Conservation (phyloP, 495 filamentous ascomycete genomes). For the Clavariopsis aquatica region DNA sequence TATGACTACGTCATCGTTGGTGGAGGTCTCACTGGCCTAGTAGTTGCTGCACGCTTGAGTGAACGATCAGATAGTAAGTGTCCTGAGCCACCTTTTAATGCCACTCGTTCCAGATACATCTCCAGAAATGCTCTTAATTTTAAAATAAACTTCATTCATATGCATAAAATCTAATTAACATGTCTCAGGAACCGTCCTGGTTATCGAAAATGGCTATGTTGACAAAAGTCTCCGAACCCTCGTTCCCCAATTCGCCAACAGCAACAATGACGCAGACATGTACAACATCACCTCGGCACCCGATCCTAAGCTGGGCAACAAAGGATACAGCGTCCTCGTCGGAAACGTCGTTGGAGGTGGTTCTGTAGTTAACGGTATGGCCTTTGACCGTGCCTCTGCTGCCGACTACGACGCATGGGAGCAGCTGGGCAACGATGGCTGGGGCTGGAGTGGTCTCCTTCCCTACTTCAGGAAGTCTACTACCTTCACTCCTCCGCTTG, state of each 20-base stretch:
- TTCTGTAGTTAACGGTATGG: conserved; percentile 49
- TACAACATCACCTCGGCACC: conserved; percentile 17
- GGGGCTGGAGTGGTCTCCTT: conserved; percentile 40
- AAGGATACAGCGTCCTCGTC: neutral
- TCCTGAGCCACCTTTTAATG: neutral
- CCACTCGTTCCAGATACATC: too few relatives aligned
- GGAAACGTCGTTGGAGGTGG: conserved; percentile 49
- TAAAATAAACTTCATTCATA: too few relatives aligned
- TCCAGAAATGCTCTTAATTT: too few relatives aligned
- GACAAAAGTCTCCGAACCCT: conserved; percentile 5
- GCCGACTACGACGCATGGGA: conserved; percentile 40
- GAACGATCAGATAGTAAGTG: conserved; percentile 33
- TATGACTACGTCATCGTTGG: conserved; percentile 46
- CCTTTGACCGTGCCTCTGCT: conserved; percentile 14
- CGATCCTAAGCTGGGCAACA: conserved; percentile 9
- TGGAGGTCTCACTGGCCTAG: conserved; percentile 49
- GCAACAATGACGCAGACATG: conserved; percentile 3
- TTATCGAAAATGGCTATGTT: conserved; percentile 29
- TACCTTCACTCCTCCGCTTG: conserved; percentile 8
- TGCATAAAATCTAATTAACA: too few relatives aligned
- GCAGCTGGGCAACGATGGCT: conserved; percentile 34
- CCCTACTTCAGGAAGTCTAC: conserved; percentile 33
- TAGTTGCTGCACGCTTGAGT: conserved; percentile 47
- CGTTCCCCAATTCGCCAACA: conserved; percentile 12
- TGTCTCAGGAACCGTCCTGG: conserved; percentile 28